Evolutionary conservation across 768 basidiomycete genomes (phyloP), one percentile per base, ranked within the genome.

Genomic region (Imleria badia): DNA sequence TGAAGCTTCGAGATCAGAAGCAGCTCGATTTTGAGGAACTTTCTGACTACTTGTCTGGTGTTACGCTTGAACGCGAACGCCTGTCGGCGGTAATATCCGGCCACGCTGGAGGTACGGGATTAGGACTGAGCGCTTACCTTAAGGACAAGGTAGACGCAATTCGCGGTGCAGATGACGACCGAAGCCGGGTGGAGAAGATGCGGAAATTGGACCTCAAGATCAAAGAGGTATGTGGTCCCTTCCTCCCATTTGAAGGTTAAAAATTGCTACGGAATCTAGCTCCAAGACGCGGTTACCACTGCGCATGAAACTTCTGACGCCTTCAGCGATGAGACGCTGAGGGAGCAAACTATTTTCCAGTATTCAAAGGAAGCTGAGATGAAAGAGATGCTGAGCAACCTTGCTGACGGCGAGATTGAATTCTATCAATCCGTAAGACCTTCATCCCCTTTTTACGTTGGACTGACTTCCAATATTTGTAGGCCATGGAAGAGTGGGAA

Each of bases 401-500:
- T 97, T 58, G 94, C 94, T 23, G 91, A 97, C 61, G 95, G 94
- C 11, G 89, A 99, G 70, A 91, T 98, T 60, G 94, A 94, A 69
- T 92, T 97, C 70, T 92, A 97, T 69, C 89, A 89, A 73, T 81
- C 88, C 61, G 91, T 87, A 68, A 55, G 76, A 65, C n/a, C 22
- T 5, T 39, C 52, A 30, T 33, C 52, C 49, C 17, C 5, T 50
- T 48, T 47, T 22, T 35, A 17, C 61, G 13, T 23, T 29, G 40
- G 45, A 30, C 52, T 55, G 44, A 50, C 56, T 30, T 48, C 44
- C 26, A 42, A 46, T 47, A 46, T 49, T 39, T 48, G 19, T 60
- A 93, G 88, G 85, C 91, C 51, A 94, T 96, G 90, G 93, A 98
- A 62, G 94, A 98, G 71, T 98, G 94, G 94, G 94, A 98, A 51